phyloP scores from a whole-genome alignment of 192 early-diverging fungal genomes.

The Phycomyces nitens region DNA sequence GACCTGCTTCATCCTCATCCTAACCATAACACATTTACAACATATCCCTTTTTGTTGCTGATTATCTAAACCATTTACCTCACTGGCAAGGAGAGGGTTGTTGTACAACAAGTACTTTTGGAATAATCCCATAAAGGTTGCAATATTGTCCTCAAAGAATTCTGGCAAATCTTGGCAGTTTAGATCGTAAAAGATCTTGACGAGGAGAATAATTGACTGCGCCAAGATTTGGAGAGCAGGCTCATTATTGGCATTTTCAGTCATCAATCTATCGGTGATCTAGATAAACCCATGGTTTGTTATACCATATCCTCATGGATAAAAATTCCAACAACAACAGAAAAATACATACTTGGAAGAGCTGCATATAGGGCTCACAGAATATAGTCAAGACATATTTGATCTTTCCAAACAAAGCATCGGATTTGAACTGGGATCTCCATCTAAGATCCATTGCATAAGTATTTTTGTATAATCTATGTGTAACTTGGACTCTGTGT shows the following conservation, averaged over 20 bases:
- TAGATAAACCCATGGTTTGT: slow-evolving; percentile 21
- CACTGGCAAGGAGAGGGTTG: slow-evolving; percentile 65
- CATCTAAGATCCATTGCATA: slow-evolving; percentile 59
- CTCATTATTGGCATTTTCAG: slow-evolving; percentile 57
- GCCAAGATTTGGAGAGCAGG: slow-evolving; percentile 66
- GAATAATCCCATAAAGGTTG: slow-evolving; percentile 75
- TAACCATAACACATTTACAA: slow-evolving; percentile 28
- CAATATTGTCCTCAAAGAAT: slow-evolving; percentile 93
- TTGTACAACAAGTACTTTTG: slow-evolving; percentile 84
- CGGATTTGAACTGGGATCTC: slow-evolving; percentile 76
- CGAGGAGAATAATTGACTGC: slow-evolving; percentile 71
- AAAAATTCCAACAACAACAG: not conserved
- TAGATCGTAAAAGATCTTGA: slow-evolving; percentile 91
- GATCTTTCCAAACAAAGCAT: slow-evolving; percentile 84
- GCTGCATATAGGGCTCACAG: slow-evolving; percentile 71
- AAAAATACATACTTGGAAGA: slow-evolving; percentile 65
- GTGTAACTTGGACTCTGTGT: not conserved
- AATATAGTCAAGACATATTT: slow-evolving; percentile 88
- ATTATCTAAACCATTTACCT: slow-evolving; percentile 36
- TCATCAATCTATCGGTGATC: slow-evolving; percentile 78
- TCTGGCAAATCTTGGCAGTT: slow-evolving; percentile 97
- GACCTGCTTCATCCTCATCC: slow-evolving; percentile 83
- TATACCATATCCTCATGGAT: not conserved
- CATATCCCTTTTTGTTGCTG: not conserved
- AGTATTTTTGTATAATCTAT: too few relatives aligned